Base-by-base conservation (phyloP, 495 filamentous ascomycete species). In the Penicillium diatomitis region DNA sequence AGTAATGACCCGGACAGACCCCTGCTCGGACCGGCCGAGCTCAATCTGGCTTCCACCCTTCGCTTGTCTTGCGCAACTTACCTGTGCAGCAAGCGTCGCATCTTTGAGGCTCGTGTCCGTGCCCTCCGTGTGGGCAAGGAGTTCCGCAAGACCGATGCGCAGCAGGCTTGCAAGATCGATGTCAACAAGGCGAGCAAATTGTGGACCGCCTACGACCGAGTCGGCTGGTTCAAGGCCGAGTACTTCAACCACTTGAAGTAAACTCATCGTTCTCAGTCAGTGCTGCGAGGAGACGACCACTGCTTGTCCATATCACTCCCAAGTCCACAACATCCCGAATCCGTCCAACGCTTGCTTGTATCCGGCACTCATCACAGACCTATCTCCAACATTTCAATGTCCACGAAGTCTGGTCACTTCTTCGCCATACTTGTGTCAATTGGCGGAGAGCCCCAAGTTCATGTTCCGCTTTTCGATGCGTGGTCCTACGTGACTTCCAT, bases 111-210 rank as follows among this genome's bases (percentile, higher is more conserved):
- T 46, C 83, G 88, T 30, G 74, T 88, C 44, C 79, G 84, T 41
- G 79, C 85, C 27, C 68, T 87, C 38, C 67, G 67, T 42, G 80
- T 83, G 42, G 77, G 79, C 56, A 92, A 95, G 67, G 87, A 92
- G 59, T 98, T 98, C 61, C 78, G 88, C 52, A 98, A 96, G 80
- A 96, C 92, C n/a, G 87, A 96, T 64, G 87, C 89, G 32, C 92
- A 98, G 66, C 88, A 95, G 64, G 88, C 88, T 29, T 95, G 89
- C 79, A 94, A 94, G 74, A 96, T 96, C 51, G 92, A 98, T 63
- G 92, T 96, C 65, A 96, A 96, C 73, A 98, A 98, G 76, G 90
- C 92, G 30, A 95, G 88, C 57, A 94, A 92, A 65, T 77, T 98
- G 44, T 96, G 89, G 89, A 82, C 83, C 38, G 89, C 88, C 30